A percentile compares a stretch with the other conserved stretches of the same genome.
Evolutionary conservation across 1,284 basidiomycete genomes (phyloP).

Genomic region (Puccinia novopanici): DNA sequence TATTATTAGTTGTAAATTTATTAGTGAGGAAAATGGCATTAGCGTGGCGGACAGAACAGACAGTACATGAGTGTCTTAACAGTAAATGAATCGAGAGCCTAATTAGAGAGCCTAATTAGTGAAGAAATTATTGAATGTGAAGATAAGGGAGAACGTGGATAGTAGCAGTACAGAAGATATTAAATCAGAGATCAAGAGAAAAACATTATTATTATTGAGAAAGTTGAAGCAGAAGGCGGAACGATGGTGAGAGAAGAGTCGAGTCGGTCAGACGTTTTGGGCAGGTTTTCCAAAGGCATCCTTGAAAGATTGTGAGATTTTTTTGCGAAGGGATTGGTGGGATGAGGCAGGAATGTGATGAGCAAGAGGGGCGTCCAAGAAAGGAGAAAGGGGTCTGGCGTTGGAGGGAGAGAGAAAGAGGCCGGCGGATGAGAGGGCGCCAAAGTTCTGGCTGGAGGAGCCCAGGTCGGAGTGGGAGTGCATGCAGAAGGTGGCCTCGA

Average conservation of each 20-base stretch:
- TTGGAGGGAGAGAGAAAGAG: constrained; percentile 5
- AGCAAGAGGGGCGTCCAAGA: not conserved
- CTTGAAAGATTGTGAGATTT: constrained; percentile 21
- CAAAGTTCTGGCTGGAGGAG: constrained; percentile 2
- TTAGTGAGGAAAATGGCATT: no score
- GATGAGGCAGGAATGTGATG: not conserved
- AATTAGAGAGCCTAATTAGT: not conserved
- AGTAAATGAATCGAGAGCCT: not conserved
- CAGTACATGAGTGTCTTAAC: not conserved
- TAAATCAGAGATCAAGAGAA: not conserved
- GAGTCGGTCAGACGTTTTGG: not conserved
- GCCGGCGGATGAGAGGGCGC: not conserved
- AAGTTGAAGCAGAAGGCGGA: not conserved
- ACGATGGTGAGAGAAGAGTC: not conserved
- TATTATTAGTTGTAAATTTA: no score
- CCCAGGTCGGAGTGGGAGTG: constrained; percentile 1
- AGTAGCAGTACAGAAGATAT: not conserved
- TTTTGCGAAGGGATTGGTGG: constrained; percentile 20
- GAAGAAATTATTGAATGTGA: not conserved
- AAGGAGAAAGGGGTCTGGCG: not conserved
- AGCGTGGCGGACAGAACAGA: no score
- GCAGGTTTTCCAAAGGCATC: constrained; percentile 15
- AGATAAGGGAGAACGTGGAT: not conserved
- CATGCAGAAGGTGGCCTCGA: not conserved
- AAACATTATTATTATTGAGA: not conserved